These are phyloP conservation scores for Pseudopithomyces maydicus DNA, from an alignment of 2,329 filamentous ascomycete genomes.

Conservation along the genomic window DNA sequence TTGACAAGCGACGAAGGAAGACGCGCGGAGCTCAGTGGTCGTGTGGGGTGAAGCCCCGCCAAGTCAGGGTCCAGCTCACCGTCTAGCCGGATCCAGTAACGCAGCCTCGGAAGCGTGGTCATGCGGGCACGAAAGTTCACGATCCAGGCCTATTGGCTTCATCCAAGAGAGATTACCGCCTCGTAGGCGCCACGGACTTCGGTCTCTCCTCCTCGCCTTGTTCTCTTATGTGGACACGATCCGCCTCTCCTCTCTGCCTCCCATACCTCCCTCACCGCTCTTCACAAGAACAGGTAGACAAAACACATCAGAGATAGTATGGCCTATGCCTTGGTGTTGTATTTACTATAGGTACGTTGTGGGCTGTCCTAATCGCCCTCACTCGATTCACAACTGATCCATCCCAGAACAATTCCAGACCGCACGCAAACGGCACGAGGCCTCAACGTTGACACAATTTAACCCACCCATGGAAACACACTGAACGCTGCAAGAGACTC, in stretches of 20 bases:
- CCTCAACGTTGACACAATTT: conserved; percentile 6
- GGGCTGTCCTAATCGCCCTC: conserved; percentile 3
- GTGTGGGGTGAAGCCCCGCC: conserved; percentile 12
- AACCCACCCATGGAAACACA: conserved; percentile 12
- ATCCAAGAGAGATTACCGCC: conserved; percentile 11
- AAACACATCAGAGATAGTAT: conserved; percentile 10
- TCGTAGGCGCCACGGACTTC: background rate
- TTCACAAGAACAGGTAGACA: background rate
- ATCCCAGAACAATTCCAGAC: background rate
- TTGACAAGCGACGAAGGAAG: conserved; percentile 3
- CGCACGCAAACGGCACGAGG: background rate
- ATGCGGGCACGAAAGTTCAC: conserved; percentile 32
- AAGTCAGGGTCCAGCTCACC: conserved; percentile 7
- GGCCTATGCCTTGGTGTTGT: conserved; percentile 27
- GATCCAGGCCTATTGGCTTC: conserved; percentile 35
- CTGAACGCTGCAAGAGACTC: conserved; percentile 11
- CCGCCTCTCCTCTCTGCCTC: background rate
- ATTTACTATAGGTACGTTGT: conserved; percentile 11
- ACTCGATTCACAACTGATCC: background rate
- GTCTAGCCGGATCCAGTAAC: background rate
- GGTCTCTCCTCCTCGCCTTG: background rate
- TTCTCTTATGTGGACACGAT: background rate
- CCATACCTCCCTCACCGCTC: background rate
- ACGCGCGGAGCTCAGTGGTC: conserved; percentile 24
- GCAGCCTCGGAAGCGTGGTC: conserved; percentile 16